Conservation (phyloP, 2,329 filamentous ascomycete species). For the Plenodomus lindquistii region DNA sequence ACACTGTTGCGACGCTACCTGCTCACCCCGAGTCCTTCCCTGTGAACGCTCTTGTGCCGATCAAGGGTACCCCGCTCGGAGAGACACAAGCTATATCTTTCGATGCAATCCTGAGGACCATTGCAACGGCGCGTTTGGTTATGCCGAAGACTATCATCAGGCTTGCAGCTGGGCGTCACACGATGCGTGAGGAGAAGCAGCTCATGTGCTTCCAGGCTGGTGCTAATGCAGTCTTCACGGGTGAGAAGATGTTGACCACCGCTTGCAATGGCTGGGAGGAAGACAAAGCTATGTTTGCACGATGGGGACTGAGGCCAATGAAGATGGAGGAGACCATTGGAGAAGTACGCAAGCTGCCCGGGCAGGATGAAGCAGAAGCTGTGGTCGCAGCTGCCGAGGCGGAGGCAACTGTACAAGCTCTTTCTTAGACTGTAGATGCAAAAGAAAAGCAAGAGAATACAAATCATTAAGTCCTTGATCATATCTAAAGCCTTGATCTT, state of each 20-base stretch:
- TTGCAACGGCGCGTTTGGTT: conserved; percentile 79
- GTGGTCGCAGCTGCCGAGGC: conserved; percentile 15
- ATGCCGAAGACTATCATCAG: conserved; percentile 87
- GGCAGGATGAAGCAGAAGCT: conserved; percentile 12
- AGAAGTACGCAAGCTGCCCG: conserved; percentile 28
- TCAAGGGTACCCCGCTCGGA: conserved; percentile 84
- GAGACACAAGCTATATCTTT: conserved; percentile 74
- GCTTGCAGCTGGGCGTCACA: conserved; percentile 81
- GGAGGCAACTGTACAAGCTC: conserved; percentile 5
- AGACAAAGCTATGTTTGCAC: conserved; percentile 79
- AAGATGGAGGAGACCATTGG: conserved; percentile 41
- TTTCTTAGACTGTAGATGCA: conserved; percentile 1
- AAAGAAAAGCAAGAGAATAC: neutral
- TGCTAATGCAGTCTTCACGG: conserved; percentile 92
- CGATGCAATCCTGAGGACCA: conserved; percentile 76
- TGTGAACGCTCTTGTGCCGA: conserved; percentile 87
- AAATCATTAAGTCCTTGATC: neutral
- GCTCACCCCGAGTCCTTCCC: conserved; percentile 88
- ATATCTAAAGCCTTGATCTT: conserved; percentile 5
- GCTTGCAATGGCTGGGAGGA: conserved; percentile 91
- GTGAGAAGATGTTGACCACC: conserved; percentile 94
- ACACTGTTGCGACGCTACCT: conserved; percentile 80
- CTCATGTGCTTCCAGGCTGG: conserved; percentile 87
- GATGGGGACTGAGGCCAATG: conserved; percentile 84
- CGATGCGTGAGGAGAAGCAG: conserved; percentile 86